Percentiles rank a stretch among this genome's conserved stretches.
Conservation (phyloP, 164 flowering plant species). For the Vitis cinerea region DNA sequence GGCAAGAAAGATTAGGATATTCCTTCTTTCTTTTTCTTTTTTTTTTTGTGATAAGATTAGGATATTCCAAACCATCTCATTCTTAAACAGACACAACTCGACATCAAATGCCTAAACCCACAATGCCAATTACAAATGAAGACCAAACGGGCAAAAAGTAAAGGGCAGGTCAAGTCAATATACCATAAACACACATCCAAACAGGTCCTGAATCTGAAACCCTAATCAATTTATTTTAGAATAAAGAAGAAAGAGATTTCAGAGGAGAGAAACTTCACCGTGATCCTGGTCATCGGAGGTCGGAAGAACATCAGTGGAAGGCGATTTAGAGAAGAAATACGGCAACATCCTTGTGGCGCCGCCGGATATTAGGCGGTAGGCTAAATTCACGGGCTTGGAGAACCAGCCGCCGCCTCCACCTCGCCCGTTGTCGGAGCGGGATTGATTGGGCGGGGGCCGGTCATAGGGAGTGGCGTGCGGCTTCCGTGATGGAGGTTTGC, state of each 20-base stretch:
- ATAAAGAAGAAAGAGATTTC: background rate
- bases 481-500: slow-evolving; percentile 39
- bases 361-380: slow-evolving; percentile 51
- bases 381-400: slow-evolving; percentile 64
- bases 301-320: slow-evolving; percentile 11
- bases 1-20: no score
- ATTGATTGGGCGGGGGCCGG: slow-evolving; percentile 39
- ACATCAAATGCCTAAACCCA: no score
- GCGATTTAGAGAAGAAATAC: slow-evolving; percentile 45
- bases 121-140: no score
- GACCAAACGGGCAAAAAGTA: no score
- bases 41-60: no score
- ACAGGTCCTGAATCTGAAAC: background rate
- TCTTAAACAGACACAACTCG: no score
- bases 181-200: background rate
- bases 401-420: slow-evolving; percentile 43
- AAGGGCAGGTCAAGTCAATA: no score
- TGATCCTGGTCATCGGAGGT: slow-evolving; percentile 11
- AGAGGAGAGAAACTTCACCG: slow-evolving; percentile 21
- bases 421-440: background rate
- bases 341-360: slow-evolving; percentile 62
- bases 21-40: no score
- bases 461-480: slow-evolving; percentile 60
- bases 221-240: background rate
- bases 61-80: no score